These are phyloP conservation scores for Lactarius indigo DNA, from an alignment of 768 basidiomycete genomes.

Conservation along the genomic window DNA sequence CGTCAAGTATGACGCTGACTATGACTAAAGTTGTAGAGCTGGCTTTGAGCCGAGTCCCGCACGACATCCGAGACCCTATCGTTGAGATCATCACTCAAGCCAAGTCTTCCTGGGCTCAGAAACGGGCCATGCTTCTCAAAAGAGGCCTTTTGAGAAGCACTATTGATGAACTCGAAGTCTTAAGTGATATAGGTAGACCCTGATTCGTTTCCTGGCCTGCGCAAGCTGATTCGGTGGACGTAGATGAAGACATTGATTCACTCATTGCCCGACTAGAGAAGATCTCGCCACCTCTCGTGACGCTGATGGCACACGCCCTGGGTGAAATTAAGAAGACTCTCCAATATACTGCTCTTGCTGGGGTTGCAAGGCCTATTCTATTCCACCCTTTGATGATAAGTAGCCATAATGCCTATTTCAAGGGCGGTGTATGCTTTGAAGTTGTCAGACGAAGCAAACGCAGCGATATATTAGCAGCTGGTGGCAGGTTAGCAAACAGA, in stretches of 20 bases:
- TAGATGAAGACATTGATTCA: conserved; percentile 63
- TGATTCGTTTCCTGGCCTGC: too few species aligned
- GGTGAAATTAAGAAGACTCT: conserved; percentile 64
- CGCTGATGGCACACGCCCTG: conserved; percentile 46
- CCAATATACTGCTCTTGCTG: conserved; percentile 54
- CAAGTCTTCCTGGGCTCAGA: conserved; percentile 65
- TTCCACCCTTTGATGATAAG: conserved; percentile 77
- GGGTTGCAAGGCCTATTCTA: conserved; percentile 57
- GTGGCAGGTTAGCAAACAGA: conserved; percentile 57
- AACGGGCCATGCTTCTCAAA: conserved; percentile 64
- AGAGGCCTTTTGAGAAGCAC: conserved; percentile 63
- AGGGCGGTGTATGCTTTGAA: conserved; percentile 72
- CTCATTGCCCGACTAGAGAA: conserved; percentile 56
- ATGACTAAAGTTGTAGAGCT: conserved; percentile 56
- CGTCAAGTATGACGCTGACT: conserved; percentile 11
- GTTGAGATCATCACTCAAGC: conserved; percentile 62
- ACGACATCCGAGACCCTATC: conserved; percentile 51
- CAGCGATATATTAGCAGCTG: conserved; percentile 71
- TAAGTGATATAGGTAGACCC: conserved; percentile 55
- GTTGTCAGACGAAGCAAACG: conserved; percentile 64
- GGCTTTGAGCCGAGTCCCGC: conserved; percentile 58
- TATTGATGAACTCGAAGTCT: conserved; percentile 70
- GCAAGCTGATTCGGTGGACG: not conserved
- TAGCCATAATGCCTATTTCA: conserved; percentile 60
- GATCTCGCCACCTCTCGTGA: conserved; percentile 49